These are phyloP conservation scores for Phytophthora cryptogea DNA, from an alignment of 352 stramenopile species.

Conservation along the genomic window DNA sequence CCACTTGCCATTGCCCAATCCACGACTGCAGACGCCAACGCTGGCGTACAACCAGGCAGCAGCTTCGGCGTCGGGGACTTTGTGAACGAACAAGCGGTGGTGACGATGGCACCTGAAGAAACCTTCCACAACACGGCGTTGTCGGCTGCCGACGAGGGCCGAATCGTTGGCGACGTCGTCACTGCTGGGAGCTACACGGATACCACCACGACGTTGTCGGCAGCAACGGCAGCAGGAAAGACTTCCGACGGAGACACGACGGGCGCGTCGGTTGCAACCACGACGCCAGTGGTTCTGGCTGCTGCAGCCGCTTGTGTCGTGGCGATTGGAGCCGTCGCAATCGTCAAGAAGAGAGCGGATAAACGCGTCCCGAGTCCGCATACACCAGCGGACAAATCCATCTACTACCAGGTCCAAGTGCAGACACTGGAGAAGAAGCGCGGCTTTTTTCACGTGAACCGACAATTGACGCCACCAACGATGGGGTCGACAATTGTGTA, in stretches of 20 bases:
- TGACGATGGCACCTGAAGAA: slow-evolving; percentile 3
- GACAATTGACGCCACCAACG: slow-evolving; percentile 12
- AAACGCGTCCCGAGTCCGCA: slow-evolving; percentile 9
- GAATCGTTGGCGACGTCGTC: slow-evolving; percentile 17
- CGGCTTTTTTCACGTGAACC: slow-evolving; percentile 19
- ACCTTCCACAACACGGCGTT: slow-evolving; percentile 28
- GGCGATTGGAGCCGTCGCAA: slow-evolving; percentile 9
- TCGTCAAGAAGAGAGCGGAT: slow-evolving; percentile 16
- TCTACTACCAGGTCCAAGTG: slow-evolving; percentile 27
- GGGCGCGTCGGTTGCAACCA: background rate
- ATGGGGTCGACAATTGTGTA: background rate
- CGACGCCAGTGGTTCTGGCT: slow-evolving; percentile 10
- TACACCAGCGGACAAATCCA: slow-evolving; percentile 22
- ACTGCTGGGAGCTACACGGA: slow-evolving; percentile 14
- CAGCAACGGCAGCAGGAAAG: slow-evolving; percentile 3
- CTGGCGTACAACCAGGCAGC: slow-evolving; percentile 12
- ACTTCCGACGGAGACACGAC: slow-evolving; percentile 8
- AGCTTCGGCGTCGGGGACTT: slow-evolving; percentile 4
- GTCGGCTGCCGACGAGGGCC: slow-evolving; percentile 9
- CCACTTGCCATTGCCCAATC: slow-evolving; percentile 6
- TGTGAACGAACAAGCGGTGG: slow-evolving; percentile 7
- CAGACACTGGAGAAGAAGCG: slow-evolving; percentile 10
- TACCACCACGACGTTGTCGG: slow-evolving; percentile 4
- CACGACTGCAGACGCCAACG: background rate
- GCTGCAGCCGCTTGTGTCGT: slow-evolving; percentile 19